Evolutionary conservation across 805 yeast species (phyloP).

Genomic region (Saturnispora serradocipensis): DNA sequence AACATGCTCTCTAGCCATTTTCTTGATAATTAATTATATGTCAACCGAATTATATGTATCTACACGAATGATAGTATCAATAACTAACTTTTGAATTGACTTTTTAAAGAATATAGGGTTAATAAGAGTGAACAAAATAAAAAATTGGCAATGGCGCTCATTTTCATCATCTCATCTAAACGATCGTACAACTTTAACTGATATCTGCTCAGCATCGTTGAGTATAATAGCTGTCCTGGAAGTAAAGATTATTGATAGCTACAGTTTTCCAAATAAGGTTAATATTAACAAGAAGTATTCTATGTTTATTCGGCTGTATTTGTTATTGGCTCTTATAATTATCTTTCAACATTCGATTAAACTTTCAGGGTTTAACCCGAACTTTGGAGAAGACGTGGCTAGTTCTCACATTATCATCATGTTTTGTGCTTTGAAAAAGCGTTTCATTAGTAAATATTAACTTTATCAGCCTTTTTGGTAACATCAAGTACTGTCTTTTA

Average conservation of each 20-base stretch:
- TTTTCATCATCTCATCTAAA: neutral
- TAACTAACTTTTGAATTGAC: neutral
- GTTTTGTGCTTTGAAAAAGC: too few species aligned
- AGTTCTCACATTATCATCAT: too few species aligned
- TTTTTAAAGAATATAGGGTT: neutral
- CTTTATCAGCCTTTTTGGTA: too few species aligned
- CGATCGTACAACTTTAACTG: constrained; percentile 1
- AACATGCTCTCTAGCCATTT: constrained; percentile 37
- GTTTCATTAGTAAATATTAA: too few species aligned
- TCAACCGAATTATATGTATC: neutral
- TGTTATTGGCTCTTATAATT: too few species aligned
- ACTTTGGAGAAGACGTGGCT: too few species aligned
- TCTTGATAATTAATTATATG: neutral
- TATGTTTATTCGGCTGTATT: too few species aligned
- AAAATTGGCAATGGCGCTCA: neutral
- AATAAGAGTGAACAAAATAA: neutral
- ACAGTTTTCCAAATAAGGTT: too few species aligned
- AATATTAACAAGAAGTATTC: too few species aligned
- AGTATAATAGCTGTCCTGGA: neutral
- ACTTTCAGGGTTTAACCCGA: too few species aligned
- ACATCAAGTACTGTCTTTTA: neutral
- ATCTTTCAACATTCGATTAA: too few species aligned
- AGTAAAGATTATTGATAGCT: too few species aligned
- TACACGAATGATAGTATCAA: neutral
- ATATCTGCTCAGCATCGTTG: neutral